These are phyloP conservation scores for Aspergillus fischeri DNA, from an alignment of 2,329 filamentous ascomycete species.

Conservation along the genomic window DNA sequence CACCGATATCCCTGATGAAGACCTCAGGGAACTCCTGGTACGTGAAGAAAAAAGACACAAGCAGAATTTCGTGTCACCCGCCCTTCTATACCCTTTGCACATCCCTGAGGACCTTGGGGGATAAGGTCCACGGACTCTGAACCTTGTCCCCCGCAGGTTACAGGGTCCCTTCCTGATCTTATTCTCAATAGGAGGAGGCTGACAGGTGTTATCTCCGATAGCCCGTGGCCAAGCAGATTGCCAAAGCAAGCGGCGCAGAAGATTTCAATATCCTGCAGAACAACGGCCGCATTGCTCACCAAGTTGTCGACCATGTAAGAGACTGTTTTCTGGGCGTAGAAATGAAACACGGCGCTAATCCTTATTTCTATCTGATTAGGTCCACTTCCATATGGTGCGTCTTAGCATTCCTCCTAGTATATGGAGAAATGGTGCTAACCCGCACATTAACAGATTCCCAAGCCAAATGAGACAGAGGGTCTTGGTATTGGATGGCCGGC, in stretches of 20 bases:
- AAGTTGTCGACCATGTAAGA: slow-evolving; percentile 84
- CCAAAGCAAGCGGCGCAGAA: slow-evolving; percentile 65
- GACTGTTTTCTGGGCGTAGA: not conserved
- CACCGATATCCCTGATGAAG: slow-evolving; percentile 85
- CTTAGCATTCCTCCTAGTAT: not conserved
- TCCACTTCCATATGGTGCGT: slow-evolving; percentile 88
- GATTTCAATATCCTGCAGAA: slow-evolving; percentile 97
- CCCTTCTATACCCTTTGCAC: slow-evolving; percentile 5
- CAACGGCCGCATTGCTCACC: slow-evolving; percentile 87
- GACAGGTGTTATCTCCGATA: slow-evolving; percentile 25
- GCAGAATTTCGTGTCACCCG: not conserved
- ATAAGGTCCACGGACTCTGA: not conserved
- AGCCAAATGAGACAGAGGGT: slow-evolving; percentile 79
- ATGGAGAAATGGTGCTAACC: slow-evolving; percentile 1
- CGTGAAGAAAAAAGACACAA: slow-evolving; percentile 20
- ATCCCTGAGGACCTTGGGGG: slow-evolving; percentile 23
- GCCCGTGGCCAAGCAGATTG: slow-evolving; percentile 84
- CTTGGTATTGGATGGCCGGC: slow-evolving; percentile 76
- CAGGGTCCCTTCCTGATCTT: not conserved
- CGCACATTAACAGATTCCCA: slow-evolving; percentile 67
- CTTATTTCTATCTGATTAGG: slow-evolving; percentile 43
- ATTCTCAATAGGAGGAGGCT: not conserved
- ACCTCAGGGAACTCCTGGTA: slow-evolving; percentile 76
- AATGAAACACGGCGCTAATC: slow-evolving; percentile 1
- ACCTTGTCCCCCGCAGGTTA: not conserved